phyloP scores from a whole-genome alignment of 768 basidiomycete genomes.

The Tulasnella calospora region DNA sequence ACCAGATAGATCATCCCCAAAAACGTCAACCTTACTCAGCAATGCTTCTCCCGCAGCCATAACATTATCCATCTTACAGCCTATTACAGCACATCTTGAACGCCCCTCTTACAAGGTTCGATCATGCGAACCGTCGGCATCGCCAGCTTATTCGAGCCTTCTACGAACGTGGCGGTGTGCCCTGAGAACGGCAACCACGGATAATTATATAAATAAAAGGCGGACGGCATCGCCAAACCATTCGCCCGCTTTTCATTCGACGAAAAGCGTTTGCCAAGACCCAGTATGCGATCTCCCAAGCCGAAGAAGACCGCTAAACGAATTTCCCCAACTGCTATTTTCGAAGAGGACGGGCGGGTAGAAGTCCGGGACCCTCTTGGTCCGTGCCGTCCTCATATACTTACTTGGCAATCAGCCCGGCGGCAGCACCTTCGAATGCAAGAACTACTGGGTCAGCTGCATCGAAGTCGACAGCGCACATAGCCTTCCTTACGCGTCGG shows the following conservation, averaged over 20 bases:
- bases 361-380: background rate
- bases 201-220: background rate
- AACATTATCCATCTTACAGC: background rate
- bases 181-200: background rate
- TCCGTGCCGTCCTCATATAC: background rate
- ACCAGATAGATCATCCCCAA: too few species aligned
- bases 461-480: background rate
- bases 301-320: background rate
- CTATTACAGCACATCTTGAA: too few species aligned
- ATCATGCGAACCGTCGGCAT: background rate
- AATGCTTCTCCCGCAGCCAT: background rate
- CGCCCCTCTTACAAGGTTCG: background rate
- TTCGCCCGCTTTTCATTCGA: background rate
- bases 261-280: background rate
- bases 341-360: background rate
- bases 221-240: background rate
- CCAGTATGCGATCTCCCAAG: background rate
- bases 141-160: background rate
- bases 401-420: background rate
- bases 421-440: background rate
- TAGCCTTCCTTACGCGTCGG: background rate
- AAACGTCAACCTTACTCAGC: background rate
- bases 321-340: background rate
- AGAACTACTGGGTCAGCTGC: background rate
- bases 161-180: background rate